These are phyloP conservation scores for Arthroderma sp. DNA, from an alignment of 2,329 filamentous ascomycete species.

Conservation along the genomic window DNA sequence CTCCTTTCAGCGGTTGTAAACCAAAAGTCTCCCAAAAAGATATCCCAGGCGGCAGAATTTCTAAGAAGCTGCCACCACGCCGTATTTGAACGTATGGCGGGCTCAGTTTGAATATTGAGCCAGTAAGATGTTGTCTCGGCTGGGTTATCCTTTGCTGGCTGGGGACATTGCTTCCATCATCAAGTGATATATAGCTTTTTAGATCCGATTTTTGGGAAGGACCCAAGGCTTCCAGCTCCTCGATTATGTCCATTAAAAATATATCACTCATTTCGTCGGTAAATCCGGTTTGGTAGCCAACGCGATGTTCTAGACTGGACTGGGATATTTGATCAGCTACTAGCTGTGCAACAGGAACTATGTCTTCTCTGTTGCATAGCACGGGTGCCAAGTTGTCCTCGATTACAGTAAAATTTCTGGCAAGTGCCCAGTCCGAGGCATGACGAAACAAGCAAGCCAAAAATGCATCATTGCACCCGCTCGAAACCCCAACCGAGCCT, in stretches of 20 bases:
- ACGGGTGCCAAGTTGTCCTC: slow-evolving; percentile 21
- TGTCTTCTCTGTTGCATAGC: slow-evolving; percentile 22
- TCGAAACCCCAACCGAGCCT: no score
- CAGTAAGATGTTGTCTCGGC: slow-evolving; percentile 11
- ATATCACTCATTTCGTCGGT: slow-evolving; percentile 9
- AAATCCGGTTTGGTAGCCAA: neutral
- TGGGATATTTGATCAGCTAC: slow-evolving; percentile 32
- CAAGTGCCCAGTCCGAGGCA: slow-evolving; percentile 27
- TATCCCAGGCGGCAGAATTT: slow-evolving; percentile 43
- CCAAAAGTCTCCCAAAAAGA: slow-evolving; percentile 50
- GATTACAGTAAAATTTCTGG: slow-evolving; percentile 26
- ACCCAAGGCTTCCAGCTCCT: slow-evolving; percentile 18
- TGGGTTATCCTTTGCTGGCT: slow-evolving; percentile 17
- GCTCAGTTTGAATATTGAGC: slow-evolving; percentile 31
- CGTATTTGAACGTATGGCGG: slow-evolving; percentile 42
- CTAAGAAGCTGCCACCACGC: slow-evolving; percentile 40
- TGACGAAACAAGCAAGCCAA: slow-evolving; percentile 27
- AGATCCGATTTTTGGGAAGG: slow-evolving; percentile 23
- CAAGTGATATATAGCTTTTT: slow-evolving; percentile 22
- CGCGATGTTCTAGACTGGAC: slow-evolving; percentile 28
- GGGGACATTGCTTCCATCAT: slow-evolving; percentile 9
- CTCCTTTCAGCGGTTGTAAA: slow-evolving; percentile 41
- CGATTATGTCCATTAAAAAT: slow-evolving; percentile 16
- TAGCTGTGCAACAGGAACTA: slow-evolving; percentile 28
- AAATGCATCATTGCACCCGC: slow-evolving; percentile 11